Conservation (phyloP, 1,284 basidiomycete genomes). For the Ceratobasidium sp. region DNA sequence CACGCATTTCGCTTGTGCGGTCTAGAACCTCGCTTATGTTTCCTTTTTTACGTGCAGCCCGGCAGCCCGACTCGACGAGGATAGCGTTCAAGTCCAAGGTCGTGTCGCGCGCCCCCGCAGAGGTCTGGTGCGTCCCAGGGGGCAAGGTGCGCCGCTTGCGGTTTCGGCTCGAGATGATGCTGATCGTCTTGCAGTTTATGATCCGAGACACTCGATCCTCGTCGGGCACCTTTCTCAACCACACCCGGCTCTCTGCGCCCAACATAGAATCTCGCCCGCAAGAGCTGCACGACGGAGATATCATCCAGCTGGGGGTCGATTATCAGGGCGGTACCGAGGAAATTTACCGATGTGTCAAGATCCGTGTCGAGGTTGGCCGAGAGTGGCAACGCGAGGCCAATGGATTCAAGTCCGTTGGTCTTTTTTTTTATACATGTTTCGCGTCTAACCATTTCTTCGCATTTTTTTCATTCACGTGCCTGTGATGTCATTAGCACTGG, state of each 20-base stretch:
- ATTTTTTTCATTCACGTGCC: background rate
- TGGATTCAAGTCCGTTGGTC: slow-evolving; percentile 88
- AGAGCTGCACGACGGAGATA: slow-evolving; percentile 92
- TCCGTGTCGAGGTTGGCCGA: slow-evolving; percentile 88
- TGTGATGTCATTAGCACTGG: slow-evolving; percentile 44
- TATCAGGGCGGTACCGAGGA: slow-evolving; percentile 98
- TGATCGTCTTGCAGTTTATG: slow-evolving; percentile 68
- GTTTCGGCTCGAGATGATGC: background rate
- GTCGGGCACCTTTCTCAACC: slow-evolving; percentile 96
- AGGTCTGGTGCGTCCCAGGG: slow-evolving; percentile 82
- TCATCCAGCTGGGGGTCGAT: slow-evolving; percentile 96
- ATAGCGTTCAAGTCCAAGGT: slow-evolving; percentile 98
- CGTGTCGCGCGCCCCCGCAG: slow-evolving; percentile 93
- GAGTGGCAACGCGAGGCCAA: slow-evolving; percentile 92
- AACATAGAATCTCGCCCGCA: slow-evolving; percentile 84
- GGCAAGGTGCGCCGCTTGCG: slow-evolving; percentile 60
- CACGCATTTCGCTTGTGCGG: slow-evolving; percentile 9
- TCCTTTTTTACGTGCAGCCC: slow-evolving; percentile 63
- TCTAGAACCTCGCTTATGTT: slow-evolving; percentile 42
- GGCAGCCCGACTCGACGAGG: slow-evolving; percentile 79
- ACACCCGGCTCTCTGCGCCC: slow-evolving; percentile 87
- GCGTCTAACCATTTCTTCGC: background rate
- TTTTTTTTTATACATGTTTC: slow-evolving; percentile 11
- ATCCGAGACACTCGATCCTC: slow-evolving; percentile 93
- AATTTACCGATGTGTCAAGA: slow-evolving; percentile 98